Evolutionary conservation across 31 red algal species (phyloP).

Genomic region (Endocladia muricata): DNA sequence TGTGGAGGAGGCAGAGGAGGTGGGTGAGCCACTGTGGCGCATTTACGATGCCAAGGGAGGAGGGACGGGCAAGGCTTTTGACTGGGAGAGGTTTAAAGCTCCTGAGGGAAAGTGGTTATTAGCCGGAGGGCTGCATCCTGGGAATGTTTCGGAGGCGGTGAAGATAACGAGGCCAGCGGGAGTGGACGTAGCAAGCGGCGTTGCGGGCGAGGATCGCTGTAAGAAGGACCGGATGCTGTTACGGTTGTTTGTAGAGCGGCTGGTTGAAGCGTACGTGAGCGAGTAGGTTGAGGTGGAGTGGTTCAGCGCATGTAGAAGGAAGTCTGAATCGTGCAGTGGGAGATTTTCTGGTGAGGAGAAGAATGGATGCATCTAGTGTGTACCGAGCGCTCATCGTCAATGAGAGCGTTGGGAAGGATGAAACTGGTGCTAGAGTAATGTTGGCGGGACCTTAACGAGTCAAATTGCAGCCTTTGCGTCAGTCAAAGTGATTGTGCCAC

Average conservation of each 20-base stretch:
- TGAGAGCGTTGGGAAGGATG: slow-evolving; percentile 35
- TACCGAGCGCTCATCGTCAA: slow-evolving; percentile 47
- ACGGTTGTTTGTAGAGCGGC: slow-evolving; percentile 25
- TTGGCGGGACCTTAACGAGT: slow-evolving; percentile 49
- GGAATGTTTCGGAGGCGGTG: slow-evolving; percentile 58
- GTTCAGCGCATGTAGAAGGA: background rate
- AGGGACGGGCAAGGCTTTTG: slow-evolving; percentile 71
- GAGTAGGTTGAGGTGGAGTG: background rate
- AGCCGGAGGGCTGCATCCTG: slow-evolving; percentile 66
- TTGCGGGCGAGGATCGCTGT: slow-evolving; percentile 36
- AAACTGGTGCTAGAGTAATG: slow-evolving; percentile 51
- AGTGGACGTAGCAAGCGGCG: slow-evolving; percentile 78
- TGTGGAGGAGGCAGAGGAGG: background rate
- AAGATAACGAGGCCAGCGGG: slow-evolving; percentile 28
- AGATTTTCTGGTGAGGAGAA: too few species aligned
- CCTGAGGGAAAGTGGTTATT: slow-evolving; percentile 62
- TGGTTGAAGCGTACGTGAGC: slow-evolving; percentile 19
- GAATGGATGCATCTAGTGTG: slow-evolving; percentile 63
- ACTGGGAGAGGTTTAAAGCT: slow-evolving; percentile 54
- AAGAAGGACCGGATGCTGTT: slow-evolving; percentile 52
- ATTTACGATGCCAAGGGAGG: slow-evolving; percentile 76
- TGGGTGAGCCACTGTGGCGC: slow-evolving; percentile 49
- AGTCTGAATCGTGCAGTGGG: background rate
- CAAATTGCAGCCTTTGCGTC: slow-evolving; percentile 70
- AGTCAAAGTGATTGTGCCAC: slow-evolving; percentile 64